Evolutionary conservation across 2,329 filamentous ascomycete species (phyloP).

Genomic region (Aspergillus sp.): DNA sequence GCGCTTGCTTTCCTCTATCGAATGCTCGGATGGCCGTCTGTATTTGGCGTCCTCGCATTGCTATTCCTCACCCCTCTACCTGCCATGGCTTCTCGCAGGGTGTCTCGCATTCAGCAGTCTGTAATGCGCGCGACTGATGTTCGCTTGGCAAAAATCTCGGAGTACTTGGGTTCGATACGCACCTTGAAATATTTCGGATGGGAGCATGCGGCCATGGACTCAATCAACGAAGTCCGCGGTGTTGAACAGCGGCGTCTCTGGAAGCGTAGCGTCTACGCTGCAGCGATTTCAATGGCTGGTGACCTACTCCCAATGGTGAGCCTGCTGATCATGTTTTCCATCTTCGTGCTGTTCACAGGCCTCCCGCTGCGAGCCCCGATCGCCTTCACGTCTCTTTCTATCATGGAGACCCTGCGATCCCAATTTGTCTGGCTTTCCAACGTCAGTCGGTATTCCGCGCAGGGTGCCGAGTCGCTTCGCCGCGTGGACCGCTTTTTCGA

Average conservation of each 20-base stretch:
- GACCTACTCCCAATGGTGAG: conserved; percentile 54
- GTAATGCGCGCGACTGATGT: conserved; percentile 56
- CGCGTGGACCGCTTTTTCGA: conserved; percentile 56
- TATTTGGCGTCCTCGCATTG: conserved; percentile 52
- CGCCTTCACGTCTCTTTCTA: conserved; percentile 56
- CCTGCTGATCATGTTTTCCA: conserved; percentile 54
- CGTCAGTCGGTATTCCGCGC: conserved; percentile 43
- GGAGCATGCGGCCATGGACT: conserved; percentile 54
- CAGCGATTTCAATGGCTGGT: conserved; percentile 46
- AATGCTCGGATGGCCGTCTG: conserved; percentile 55
- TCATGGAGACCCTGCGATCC: conserved; percentile 53
- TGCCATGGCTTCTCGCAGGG: conserved; percentile 48
- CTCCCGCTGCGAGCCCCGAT: conserved; percentile 54
- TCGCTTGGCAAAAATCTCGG: conserved; percentile 57
- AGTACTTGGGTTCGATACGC: conserved; percentile 57
- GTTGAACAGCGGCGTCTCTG: conserved; percentile 56
- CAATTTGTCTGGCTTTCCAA: conserved; percentile 53
- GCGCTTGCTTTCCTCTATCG: conserved; percentile 53
- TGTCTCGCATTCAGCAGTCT: conserved; percentile 51
- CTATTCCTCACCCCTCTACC: conserved; percentile 51
- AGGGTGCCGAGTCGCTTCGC: conserved; percentile 48
- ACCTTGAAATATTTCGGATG: conserved; percentile 62
- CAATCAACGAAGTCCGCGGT: conserved; percentile 49
- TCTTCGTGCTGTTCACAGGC: conserved; percentile 50
- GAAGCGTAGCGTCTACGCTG: conserved; percentile 48